Conservation (phyloP, 495 filamentous ascomycete genomes). For the Trichocladium uniseriatum region DNA sequence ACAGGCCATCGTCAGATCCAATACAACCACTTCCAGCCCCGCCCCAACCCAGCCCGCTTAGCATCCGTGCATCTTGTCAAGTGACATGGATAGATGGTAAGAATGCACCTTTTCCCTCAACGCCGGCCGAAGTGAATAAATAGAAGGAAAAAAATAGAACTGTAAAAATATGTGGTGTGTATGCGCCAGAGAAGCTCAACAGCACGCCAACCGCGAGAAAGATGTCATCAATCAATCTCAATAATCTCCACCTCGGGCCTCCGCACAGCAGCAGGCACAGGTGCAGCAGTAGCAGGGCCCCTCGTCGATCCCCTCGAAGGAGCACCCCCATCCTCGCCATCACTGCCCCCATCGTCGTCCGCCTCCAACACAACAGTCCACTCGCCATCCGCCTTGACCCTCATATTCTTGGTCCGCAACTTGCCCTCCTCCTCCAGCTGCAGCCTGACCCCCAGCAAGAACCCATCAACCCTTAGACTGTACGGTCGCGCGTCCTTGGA, state of each 20-base stretch:
- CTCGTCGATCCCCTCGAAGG: too few species aligned
- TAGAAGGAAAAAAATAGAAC: too few species aligned
- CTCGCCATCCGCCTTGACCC: constrained; percentile 46
- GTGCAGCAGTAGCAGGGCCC: neutral
- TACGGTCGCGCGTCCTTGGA: constrained; percentile 61
- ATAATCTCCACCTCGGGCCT: constrained; percentile 7
- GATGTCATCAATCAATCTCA: neutral
- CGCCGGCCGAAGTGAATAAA: too few species aligned
- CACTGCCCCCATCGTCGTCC: constrained; percentile 21
- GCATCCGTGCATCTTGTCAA: too few species aligned
- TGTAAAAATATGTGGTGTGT: too few species aligned
- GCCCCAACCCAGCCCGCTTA: too few species aligned
- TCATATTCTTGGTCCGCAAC: constrained; percentile 47
- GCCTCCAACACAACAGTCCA: constrained; percentile 42
- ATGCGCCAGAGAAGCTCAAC: too few species aligned
- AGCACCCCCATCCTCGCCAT: constrained; percentile 9
- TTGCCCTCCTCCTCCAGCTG: constrained; percentile 36
- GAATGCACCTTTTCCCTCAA: too few species aligned
- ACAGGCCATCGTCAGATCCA: too few species aligned
- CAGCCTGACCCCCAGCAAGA: constrained; percentile 50
- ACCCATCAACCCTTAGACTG: constrained; percentile 58
- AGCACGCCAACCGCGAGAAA: neutral
- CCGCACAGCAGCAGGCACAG: neutral
- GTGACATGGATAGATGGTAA: too few species aligned
- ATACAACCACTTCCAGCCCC: too few species aligned